Evolutionary conservation across 1,284 basidiomycete species (phyloP).

Genomic region (Ustilago lituana): DNA sequence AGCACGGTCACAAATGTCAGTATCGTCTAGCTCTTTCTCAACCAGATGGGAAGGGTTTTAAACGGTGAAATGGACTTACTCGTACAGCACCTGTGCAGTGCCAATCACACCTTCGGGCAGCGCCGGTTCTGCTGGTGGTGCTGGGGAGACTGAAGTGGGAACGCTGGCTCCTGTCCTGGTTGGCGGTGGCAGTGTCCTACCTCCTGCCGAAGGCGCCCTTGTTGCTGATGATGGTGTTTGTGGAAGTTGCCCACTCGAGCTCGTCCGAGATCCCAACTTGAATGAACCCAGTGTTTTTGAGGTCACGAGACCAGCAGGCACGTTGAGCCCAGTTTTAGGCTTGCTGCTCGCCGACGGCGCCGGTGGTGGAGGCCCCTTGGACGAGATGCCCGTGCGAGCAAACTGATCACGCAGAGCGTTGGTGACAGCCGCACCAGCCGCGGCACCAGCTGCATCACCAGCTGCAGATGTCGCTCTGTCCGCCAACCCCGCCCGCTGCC

Average conservation of each 20-base stretch:
- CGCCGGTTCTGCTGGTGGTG: not conserved
- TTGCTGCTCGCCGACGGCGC: constrained; percentile 12
- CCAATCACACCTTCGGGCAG: constrained; percentile 22
- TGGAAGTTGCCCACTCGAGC: not conserved
- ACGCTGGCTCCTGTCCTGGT: constrained; percentile 16
- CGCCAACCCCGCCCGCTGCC: not conserved
- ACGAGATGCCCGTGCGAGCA: constrained; percentile 14
- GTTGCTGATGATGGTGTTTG: not conserved
- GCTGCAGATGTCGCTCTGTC: constrained; percentile 26
- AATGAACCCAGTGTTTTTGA: constrained; percentile 12
- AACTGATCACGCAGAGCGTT: constrained; percentile 31
- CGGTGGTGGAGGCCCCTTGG: constrained; percentile 21
- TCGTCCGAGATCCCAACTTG: constrained; percentile 10
- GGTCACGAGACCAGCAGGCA: constrained; percentile 13
- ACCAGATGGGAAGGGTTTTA: too few species aligned
- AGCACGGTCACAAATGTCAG: too few species aligned
- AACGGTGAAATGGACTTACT: too few species aligned
- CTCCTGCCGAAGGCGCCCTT: constrained; percentile 2
- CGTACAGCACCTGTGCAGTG: constrained; percentile 27
- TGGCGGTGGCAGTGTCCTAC: constrained; percentile 23
- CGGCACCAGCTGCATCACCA: constrained; percentile 30
- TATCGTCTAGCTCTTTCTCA: too few species aligned
- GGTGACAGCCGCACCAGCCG: constrained; percentile 18
- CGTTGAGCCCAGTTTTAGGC: constrained; percentile 13
- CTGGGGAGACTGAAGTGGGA: not conserved